Conservation (phyloP, 805 yeast genomes). For the Nakazawaea sp. region DNA sequence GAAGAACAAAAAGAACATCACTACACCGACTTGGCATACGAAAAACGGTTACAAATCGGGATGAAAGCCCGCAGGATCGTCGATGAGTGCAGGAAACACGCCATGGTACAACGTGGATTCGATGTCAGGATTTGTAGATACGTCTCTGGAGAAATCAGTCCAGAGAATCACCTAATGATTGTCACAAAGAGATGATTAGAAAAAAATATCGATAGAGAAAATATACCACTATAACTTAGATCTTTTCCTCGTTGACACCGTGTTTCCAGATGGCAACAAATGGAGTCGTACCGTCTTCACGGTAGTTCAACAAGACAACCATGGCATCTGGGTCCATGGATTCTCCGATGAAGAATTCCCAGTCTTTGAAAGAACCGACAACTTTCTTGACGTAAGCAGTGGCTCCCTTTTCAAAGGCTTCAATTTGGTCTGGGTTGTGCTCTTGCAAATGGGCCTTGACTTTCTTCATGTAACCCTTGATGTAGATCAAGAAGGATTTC, state of each 20-base stretch:
- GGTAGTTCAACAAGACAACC: conserved; percentile 97
- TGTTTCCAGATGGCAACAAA: conserved; percentile 98
- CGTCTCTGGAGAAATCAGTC: conserved; percentile 47
- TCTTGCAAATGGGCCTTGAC: conserved; percentile 90
- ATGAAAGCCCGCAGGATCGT: conserved; percentile 61
- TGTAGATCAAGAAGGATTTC: conserved; percentile 93
- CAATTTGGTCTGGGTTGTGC: conserved; percentile 79
- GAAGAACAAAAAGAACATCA: conserved; percentile 26
- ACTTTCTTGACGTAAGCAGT: conserved; percentile 93
- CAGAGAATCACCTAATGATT: conserved; percentile 62
- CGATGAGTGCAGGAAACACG: conserved; percentile 62
- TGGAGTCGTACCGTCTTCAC: conserved; percentile 99
- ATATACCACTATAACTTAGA: conserved; percentile 43
- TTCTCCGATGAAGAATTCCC: conserved; percentile 99
- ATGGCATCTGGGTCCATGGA: conserved; percentile 99
- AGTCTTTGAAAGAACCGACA: conserved; percentile 91
- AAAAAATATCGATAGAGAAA: background rate
- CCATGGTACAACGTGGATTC: conserved; percentile 34
- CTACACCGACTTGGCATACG: conserved; percentile 34
- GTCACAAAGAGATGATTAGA: background rate
- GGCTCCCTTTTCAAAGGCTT: conserved; percentile 96
- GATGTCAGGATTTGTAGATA: conserved; percentile 51
- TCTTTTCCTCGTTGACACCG: conserved; percentile 86
- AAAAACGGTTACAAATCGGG: conserved; percentile 56
- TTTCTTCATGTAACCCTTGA: conserved; percentile 98